Evolutionary conservation across 768 basidiomycete genomes (phyloP).

Genomic region (Brasilioporus rufonigricans): DNA sequence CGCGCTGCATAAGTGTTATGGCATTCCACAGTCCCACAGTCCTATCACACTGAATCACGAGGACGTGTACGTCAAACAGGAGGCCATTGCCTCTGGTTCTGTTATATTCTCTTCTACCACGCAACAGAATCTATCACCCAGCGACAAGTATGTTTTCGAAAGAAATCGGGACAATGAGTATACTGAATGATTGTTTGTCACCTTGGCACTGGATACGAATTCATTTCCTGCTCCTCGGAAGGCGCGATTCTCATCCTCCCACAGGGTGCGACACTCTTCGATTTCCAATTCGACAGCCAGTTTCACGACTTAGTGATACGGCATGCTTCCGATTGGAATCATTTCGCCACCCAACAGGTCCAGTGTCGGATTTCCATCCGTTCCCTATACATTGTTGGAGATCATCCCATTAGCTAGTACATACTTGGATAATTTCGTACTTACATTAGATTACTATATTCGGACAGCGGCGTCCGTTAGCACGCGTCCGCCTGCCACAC

Average conservation of each 20-base stretch:
- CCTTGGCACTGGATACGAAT: background rate
- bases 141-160: background rate
- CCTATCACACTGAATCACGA: background rate
- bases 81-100: background rate
- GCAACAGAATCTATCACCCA: background rate
- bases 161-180: too few relatives aligned
- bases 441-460: too few relatives aligned
- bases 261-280: slow-evolving; percentile 21
- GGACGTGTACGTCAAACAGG: background rate
- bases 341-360: background rate
- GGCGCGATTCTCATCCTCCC: slow-evolving; percentile 32
- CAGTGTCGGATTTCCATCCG: background rate
- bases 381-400: too few relatives aligned
- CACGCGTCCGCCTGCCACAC: too few relatives aligned
- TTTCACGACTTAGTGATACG: slow-evolving; percentile 14
- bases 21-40: background rate
- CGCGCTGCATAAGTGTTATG: background rate
- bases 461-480: too few relatives aligned
- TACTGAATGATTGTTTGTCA: background rate
- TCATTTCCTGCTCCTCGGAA: slow-evolving; percentile 3
- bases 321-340: slow-evolving; percentile 25
- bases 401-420: too few relatives aligned
- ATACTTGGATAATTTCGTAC: too few relatives aligned
- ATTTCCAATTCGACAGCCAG: slow-evolving; percentile 3
- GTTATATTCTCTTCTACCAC: background rate